A percentile compares a stretch with the other conserved stretches of the same genome.
Conservation (phyloP, 768 basidiomycete species). For the Suillus variegatus region DNA sequence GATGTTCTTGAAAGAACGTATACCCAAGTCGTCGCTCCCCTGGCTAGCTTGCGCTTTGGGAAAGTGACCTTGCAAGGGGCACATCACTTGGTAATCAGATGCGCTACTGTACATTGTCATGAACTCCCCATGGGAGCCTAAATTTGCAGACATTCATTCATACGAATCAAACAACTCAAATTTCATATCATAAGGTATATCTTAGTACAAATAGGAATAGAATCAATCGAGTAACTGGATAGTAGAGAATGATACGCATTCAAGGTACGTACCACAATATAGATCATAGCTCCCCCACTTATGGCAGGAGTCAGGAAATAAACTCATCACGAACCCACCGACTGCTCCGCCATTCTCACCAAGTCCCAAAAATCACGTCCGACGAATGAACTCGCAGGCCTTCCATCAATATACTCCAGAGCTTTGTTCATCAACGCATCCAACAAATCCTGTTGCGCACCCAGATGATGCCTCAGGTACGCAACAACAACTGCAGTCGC, state of each 20-base stretch:
- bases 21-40: no score
- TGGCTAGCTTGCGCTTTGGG: no score
- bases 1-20: no score
- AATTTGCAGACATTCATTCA: no score
- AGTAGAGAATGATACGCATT: not conserved
- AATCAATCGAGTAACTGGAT: not conserved
- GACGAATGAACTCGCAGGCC: not conserved
- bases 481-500: slow-evolving; percentile 49
- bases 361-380: slow-evolving; percentile 13
- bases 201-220: not conserved
- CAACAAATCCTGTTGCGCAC: slow-evolving; percentile 40
- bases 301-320: no score
- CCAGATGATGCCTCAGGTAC: slow-evolving; percentile 42
- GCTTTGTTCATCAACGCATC: slow-evolving; percentile 45
- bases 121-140: no score
- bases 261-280: not conserved
- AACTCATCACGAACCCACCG: not conserved
- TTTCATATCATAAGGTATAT: no score
- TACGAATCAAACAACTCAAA: no score
- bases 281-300: no score
- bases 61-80: no score
- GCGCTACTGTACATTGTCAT: no score
- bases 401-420: slow-evolving; percentile 36
- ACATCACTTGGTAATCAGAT: no score
- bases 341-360: not conserved